These are phyloP conservation scores for Ceratobasidium sp. DNA, from an alignment of 1,284 basidiomycete species.

Conservation along the genomic window DNA sequence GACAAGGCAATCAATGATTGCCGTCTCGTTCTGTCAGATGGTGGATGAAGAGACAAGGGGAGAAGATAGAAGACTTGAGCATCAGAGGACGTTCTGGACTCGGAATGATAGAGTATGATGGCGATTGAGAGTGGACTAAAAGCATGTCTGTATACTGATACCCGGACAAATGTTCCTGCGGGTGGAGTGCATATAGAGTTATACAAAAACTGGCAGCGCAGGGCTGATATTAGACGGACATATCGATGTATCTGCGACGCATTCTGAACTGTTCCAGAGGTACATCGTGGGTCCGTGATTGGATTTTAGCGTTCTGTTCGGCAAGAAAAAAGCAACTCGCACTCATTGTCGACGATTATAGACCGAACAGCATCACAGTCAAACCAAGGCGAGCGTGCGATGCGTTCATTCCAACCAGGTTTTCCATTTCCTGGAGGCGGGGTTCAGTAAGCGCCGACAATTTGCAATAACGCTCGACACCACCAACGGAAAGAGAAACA, in stretches of 20 bases:
- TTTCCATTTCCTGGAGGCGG: conserved; percentile 10
- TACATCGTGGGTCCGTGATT: conserved; percentile 5
- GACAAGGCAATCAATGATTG: conserved; percentile 17
- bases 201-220: neutral
- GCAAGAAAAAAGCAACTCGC: neutral
- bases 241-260: conserved; percentile 28
- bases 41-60: neutral
- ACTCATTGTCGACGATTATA: neutral
- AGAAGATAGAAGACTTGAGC: conserved; percentile 7
- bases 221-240: conserved; percentile 13
- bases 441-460: conserved; percentile 30
- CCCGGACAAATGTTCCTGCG: neutral
- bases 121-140: neutral
- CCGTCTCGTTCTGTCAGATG: neutral
- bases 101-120: conserved; percentile 12
- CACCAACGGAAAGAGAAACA: conserved; percentile 26
- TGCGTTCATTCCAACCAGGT: conserved; percentile 18
- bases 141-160: neutral
- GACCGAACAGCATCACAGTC: neutral
- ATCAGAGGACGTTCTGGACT: conserved; percentile 14
- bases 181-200: neutral
- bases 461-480: conserved; percentile 43
- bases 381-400: conserved; percentile 27
- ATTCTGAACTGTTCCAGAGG: neutral
- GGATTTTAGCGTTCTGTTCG: conserved; percentile 1